These are phyloP conservation scores for Lactarius psammicola DNA, from an alignment of 768 basidiomycete genomes.

Conservation along the genomic window DNA sequence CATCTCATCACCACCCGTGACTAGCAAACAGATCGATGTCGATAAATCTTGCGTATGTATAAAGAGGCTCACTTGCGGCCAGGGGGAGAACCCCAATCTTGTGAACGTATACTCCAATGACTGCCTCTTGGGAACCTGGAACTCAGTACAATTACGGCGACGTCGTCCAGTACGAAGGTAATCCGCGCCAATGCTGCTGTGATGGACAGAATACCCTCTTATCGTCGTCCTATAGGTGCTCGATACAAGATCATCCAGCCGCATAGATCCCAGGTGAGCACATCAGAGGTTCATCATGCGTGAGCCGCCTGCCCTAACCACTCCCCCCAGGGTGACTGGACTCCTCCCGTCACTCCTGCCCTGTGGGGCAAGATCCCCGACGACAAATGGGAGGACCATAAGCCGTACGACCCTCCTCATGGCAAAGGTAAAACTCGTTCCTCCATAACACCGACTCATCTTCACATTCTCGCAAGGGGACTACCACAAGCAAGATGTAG, in stretches of 20 bases:
- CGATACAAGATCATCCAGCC: slow-evolving; percentile 71
- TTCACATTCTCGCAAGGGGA: slow-evolving; percentile 1
- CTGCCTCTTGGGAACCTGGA: slow-evolving; percentile 58
- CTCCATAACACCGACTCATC: neutral
- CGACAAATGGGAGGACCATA: slow-evolving; percentile 23
- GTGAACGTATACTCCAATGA: slow-evolving; percentile 38
- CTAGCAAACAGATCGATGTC: slow-evolving; percentile 14
- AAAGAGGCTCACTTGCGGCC: neutral
- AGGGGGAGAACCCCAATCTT: neutral
- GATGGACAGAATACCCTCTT: neutral
- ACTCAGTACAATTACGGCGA: slow-evolving; percentile 54
- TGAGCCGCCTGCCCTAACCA: neutral
- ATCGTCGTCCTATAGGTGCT: slow-evolving; percentile 39
- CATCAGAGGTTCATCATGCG: neutral
- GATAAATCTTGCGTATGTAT: neutral
- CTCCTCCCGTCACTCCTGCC: slow-evolving; percentile 58
- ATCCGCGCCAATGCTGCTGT: slow-evolving; percentile 13
- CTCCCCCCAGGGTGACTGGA: slow-evolving; percentile 58
- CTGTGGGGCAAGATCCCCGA: slow-evolving; percentile 60
- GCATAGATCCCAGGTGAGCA: slow-evolving; percentile 61
- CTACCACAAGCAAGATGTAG: slow-evolving; percentile 20
- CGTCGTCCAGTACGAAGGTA: slow-evolving; percentile 58
- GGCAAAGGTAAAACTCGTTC: slow-evolving; percentile 25
- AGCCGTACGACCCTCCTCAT: slow-evolving; percentile 20
- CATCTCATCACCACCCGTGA: too few species aligned